These are phyloP conservation scores for Paramecium sexaurelia DNA, from an alignment of 73 alveolate genomes.

Conservation along the genomic window DNA sequence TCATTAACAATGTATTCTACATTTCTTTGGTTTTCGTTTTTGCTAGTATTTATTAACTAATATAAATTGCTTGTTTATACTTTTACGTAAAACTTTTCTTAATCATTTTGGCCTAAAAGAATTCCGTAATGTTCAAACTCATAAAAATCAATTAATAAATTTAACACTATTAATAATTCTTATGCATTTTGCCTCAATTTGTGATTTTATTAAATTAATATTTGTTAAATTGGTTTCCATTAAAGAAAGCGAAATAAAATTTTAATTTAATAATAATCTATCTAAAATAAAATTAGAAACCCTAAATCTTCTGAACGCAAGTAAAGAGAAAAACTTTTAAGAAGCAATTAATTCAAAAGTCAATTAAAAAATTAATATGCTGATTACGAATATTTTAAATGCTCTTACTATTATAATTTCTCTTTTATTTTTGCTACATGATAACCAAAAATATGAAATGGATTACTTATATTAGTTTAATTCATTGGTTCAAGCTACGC, in stretches of 20 bases:
- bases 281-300: slow-evolving; percentile 4
- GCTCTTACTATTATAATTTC: neutral
- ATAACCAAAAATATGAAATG: slow-evolving; percentile 50
- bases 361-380: neutral
- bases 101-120: neutral
- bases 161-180: neutral
- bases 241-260: neutral
- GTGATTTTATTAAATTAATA: neutral
- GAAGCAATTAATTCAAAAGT: slow-evolving; percentile 45
- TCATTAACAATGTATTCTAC: neutral
- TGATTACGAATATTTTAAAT: neutral
- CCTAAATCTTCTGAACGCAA: slow-evolving; percentile 43
- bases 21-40: neutral
- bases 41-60: neutral
- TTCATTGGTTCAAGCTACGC: neutral
- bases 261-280: slow-evolving; percentile 8
- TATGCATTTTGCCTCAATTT: neutral
- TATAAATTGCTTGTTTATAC: neutral
- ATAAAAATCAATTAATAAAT: neutral
- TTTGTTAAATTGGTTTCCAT: slow-evolving; percentile 17
- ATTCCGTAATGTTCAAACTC: neutral
- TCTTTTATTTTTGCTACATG: slow-evolving; percentile 31
- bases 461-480: neutral
- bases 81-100: neutral
- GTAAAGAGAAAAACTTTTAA: neutral